phyloP scores from a whole-genome alignment of 257 asterid species.

The Mentha longifolia region DNA sequence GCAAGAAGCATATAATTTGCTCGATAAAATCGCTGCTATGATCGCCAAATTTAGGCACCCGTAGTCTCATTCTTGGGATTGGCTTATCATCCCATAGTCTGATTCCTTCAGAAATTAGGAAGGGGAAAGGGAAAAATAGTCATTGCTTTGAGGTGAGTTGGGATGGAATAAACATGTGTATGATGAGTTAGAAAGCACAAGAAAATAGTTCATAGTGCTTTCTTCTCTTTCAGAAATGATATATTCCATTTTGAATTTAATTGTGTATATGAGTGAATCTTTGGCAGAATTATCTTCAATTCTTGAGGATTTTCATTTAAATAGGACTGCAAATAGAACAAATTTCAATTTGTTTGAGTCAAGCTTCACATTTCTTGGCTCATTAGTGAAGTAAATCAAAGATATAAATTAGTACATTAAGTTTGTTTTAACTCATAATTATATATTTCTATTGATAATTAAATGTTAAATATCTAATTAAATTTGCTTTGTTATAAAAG shows the following conservation, averaged over 20 bases:
- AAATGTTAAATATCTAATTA: too few species aligned
- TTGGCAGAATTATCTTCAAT: neutral
- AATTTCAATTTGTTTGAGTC: too few species aligned
- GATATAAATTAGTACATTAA: too few species aligned
- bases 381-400: too few species aligned
- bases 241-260: conserved; percentile 3
- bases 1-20: conserved; percentile 54
- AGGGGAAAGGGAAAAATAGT: neutral
- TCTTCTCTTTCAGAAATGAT: neutral
- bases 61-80: conserved; percentile 28
- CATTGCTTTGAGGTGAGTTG: neutral
- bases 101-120: conserved; percentile 2
- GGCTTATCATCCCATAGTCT: neutral
- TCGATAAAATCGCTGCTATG: conserved; percentile 60
- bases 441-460: too few species aligned
- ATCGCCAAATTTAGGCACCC: conserved; percentile 54
- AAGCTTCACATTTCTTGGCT: too few species aligned
- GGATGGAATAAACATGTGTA: conserved; percentile 3
- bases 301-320: neutral
- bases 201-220: neutral
- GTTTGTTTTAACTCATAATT: too few species aligned
- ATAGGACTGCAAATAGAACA: too few species aligned
- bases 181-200: neutral
- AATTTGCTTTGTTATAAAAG: too few species aligned
- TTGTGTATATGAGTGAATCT: neutral